These are phyloP conservation scores for Biscogniauxia mediterranea DNA, from an alignment of 2,329 filamentous ascomycete genomes.

Conservation along the genomic window DNA sequence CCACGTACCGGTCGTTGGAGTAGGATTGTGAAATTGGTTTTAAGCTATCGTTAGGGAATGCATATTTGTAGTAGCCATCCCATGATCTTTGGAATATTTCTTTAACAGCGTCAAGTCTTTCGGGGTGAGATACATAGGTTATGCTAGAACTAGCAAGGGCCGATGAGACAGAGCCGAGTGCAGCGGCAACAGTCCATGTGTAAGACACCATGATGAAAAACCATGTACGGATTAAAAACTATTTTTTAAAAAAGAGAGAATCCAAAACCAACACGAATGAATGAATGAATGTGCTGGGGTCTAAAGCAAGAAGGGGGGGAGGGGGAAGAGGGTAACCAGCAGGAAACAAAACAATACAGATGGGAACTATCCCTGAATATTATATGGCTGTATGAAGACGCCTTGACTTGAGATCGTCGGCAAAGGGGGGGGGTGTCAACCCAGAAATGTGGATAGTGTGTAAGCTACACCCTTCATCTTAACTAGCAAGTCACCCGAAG, in stretches of 20 bases:
- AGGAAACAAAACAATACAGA: conserved; percentile 2
- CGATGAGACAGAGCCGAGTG: conserved; percentile 21
- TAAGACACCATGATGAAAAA: conserved; percentile 26
- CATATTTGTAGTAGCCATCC: conserved; percentile 70
- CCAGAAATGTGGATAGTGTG: conserved; percentile 3
- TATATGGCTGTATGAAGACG: conserved; percentile 10
- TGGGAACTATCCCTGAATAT: conserved; percentile 12
- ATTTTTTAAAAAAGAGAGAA: conserved; percentile 10
- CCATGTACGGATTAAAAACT: conserved; percentile 12
- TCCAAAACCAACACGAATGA: conserved; percentile 11
- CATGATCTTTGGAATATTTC: conserved; percentile 69
- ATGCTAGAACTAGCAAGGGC: conserved; percentile 21
- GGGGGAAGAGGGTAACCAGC: conserved; percentile 7
- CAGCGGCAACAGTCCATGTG: conserved; percentile 18
- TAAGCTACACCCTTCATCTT: background rate
- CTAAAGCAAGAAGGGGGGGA: conserved; percentile 8
- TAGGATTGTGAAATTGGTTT: conserved; percentile 64
- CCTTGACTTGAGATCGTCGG: too few species aligned
- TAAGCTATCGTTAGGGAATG: conserved; percentile 76
- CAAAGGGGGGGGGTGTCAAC: background rate
- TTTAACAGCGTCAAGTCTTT: conserved; percentile 59
- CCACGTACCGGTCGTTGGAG: conserved; percentile 65
- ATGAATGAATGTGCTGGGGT: conserved; percentile 12
- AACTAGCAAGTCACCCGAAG: too few species aligned
- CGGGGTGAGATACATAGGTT: conserved; percentile 33